Evolutionary conservation across 768 basidiomycete genomes (phyloP).

Genomic region (Pleurotus ostreatus): DNA sequence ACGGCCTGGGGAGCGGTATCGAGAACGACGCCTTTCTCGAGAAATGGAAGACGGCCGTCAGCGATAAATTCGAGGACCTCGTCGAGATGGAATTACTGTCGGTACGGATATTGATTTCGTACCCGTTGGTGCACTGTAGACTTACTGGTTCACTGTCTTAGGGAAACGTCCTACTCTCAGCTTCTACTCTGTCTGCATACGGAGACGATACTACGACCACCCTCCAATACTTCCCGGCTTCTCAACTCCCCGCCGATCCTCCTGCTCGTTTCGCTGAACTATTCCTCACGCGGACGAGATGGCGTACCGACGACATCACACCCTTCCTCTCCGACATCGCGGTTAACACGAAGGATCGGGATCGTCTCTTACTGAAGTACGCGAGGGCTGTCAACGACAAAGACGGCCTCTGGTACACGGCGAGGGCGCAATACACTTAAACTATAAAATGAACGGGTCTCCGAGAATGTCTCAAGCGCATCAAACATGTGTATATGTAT

Average conservation of each 20-base stretch:
- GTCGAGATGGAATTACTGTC: constrained; percentile 67
- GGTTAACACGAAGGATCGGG: constrained; percentile 81
- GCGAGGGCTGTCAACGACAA: constrained; percentile 72
- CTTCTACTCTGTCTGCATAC: constrained; percentile 22
- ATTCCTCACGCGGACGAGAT: constrained; percentile 74
- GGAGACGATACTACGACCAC: constrained; percentile 22
- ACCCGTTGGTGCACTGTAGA: background rate
- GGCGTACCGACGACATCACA: constrained; percentile 75
- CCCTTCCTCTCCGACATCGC: constrained; percentile 83
- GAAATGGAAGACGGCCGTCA: constrained; percentile 71
- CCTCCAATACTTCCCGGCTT: constrained; percentile 73
- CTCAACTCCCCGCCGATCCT: constrained; percentile 72
- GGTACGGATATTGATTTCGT: constrained; percentile 36
- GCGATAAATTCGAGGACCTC: constrained; percentile 66
- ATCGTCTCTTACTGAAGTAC: constrained; percentile 84
- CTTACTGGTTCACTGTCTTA: constrained; percentile 22
- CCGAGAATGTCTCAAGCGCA: background rate
- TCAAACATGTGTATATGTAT: background rate
- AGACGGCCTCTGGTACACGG: constrained; percentile 70
- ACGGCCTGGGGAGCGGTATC: constrained; percentile 23
- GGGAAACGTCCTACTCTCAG: constrained; percentile 70
- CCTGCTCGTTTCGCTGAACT: constrained; percentile 81
- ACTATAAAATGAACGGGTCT: background rate
- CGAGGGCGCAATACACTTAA: constrained; percentile 49
- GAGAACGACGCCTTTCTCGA: constrained; percentile 49